These are phyloP conservation scores for Eimeria brunetti DNA, from an alignment of 169 alveolate genomes.

Conservation along the genomic window DNA sequence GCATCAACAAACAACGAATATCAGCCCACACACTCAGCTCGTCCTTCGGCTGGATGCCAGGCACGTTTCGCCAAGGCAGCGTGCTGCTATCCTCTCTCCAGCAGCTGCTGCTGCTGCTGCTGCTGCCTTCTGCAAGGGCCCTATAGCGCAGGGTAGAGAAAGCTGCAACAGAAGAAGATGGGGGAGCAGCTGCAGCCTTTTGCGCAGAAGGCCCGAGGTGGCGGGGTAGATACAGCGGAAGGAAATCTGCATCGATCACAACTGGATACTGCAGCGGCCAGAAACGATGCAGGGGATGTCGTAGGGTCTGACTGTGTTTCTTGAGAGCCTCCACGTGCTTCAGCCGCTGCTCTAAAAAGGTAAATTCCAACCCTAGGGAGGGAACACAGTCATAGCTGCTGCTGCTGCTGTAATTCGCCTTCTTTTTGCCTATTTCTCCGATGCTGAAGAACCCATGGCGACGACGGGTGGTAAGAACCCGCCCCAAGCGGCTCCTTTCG, in stretches of 20 bases:
- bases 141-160: constrained; percentile 50
- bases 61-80: constrained; percentile 30
- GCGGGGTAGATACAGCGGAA: constrained; percentile 29
- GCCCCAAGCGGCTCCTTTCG: constrained; percentile 27
- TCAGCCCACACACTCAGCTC: constrained; percentile 53
- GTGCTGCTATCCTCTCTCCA: background rate
- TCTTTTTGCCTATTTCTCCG: background rate
- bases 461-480: constrained; percentile 22
- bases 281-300: constrained; percentile 75
- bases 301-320: constrained; percentile 14
- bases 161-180: background rate
- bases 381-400: background rate
- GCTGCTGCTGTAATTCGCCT: background rate
- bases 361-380: background rate
- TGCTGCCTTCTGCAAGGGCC: constrained; percentile 43
- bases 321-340: constrained; percentile 36
- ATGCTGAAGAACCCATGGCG: background rate
- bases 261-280: constrained; percentile 55
- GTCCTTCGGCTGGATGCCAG: constrained; percentile 37
- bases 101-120: constrained; percentile 23
- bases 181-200: background rate
- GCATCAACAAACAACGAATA: constrained; percentile 54
- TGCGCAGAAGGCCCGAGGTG: background rate
- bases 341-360: constrained; percentile 24
- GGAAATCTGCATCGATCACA: constrained; percentile 60